Conservation (phyloP, 768 basidiomycete genomes). For the Collybia nuda region DNA sequence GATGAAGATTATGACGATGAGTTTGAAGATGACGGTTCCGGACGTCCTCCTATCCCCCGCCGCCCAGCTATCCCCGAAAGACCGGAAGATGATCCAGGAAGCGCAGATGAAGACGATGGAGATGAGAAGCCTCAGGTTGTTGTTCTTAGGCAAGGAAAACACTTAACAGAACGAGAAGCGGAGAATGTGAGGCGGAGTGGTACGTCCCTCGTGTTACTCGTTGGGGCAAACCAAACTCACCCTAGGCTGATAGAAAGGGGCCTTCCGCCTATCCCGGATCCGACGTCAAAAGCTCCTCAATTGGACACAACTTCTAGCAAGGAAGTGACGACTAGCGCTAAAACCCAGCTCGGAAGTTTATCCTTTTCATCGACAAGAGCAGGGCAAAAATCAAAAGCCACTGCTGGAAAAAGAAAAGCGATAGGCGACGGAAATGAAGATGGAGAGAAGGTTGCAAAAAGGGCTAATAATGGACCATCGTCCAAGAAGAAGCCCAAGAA, state of each 20-base stretch:
- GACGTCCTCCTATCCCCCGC: slow-evolving; percentile 71
- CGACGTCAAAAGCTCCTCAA: slow-evolving; percentile 16
- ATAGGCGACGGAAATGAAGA: slow-evolving; percentile 24
- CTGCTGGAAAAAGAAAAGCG: slow-evolving; percentile 40
- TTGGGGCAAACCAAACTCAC: not conserved
- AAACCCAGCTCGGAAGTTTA: slow-evolving; percentile 27
- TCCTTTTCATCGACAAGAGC: slow-evolving; percentile 45
- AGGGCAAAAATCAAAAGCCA: slow-evolving; percentile 15
- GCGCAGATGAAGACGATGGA: slow-evolving; percentile 65
- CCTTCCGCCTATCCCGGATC: slow-evolving; percentile 50
- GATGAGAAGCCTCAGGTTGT: slow-evolving; percentile 91
- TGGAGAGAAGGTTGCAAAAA: slow-evolving; percentile 31
- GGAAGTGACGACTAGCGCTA: slow-evolving; percentile 11
- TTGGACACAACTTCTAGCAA: slow-evolving; percentile 11
- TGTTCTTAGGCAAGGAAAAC: slow-evolving; percentile 85
- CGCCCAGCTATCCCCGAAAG: slow-evolving; percentile 73
- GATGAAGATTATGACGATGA: slow-evolving; percentile 45
- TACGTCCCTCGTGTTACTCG: slow-evolving; percentile 25
- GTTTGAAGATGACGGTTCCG: slow-evolving; percentile 66
- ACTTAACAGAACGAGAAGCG: slow-evolving; percentile 75
- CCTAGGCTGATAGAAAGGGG: slow-evolving; percentile 53
- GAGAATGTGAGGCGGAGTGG: slow-evolving; percentile 78
- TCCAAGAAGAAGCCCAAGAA: slow-evolving; percentile 61
- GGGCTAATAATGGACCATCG: slow-evolving; percentile 15
- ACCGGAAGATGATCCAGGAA: slow-evolving; percentile 67